Base-by-base conservation (phyloP, 805 yeast species). In the Candida sakaeoensis region DNA sequence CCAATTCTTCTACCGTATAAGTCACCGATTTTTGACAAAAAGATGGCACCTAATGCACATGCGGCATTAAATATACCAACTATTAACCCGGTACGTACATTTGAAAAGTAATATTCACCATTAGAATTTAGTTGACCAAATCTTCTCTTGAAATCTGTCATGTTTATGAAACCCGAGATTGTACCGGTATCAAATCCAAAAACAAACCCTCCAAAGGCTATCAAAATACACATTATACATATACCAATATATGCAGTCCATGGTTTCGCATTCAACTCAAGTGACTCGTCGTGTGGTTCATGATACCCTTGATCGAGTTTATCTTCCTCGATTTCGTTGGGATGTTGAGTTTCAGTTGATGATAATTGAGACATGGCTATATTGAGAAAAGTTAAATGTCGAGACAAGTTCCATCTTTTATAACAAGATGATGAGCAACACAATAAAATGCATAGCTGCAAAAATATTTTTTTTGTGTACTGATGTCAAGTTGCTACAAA, bases 151-250 rank as follows among this genome's bases (percentile, higher is more conserved):
- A 74, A 81, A 46, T 78, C 77, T 10, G 65, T 49, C 79, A 80
- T 76, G 56, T 76, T 76, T 39, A 80, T 76, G 53, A 82, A 77
- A 48, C 87, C 87, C 33, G 85, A 79, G 57, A 81, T 76, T 48
- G 87, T 80, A 66, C 87, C 88, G 40, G 85, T 82, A 67, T 81
- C 88, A 74, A 80, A 81, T 44, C 88, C 88, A 54, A 80, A 82
- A 27, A 82, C 80, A 55, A 77, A 82, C 33, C 88, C 89, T 65
- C 87, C 87, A 46, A 82, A 82, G 22, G 87, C 84, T 43, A 82
- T 77, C 37, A 75, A 53, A 9, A 69, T 49, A 59, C 86, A 79
- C 46, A 62, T 60, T 15, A 58, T 23, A 61, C 62, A 33, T 54
- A 64, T 59, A 19, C 60, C 49, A 8, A 58, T 19, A 39, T 65